Base-by-base conservation (phyloP, 345 rosid species). In the Salix viminalis region DNA sequence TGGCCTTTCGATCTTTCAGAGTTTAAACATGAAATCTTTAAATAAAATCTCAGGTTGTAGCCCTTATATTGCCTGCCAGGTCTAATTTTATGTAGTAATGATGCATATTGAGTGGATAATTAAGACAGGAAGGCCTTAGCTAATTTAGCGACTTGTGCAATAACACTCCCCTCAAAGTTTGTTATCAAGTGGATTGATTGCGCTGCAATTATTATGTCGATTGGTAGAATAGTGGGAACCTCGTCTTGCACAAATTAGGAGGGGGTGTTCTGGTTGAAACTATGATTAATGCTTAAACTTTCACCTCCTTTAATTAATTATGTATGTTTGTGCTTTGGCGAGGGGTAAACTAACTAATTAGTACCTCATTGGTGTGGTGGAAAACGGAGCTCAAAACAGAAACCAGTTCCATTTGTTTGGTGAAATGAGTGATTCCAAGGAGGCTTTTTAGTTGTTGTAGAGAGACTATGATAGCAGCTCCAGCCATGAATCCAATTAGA, bases 391-490 rank as follows among this genome's bases (percentile, higher is more conserved):
- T 82, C 80, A 96, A 64, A 65, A 96, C 99, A 78, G 96, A 93
- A 74, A 96, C 83, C 62, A 96, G 56, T 46, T 94, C 85, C 98
- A 96, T 96, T 74, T 96, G 82, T 50, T 74, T 79, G 36, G 98
- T 96, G 89, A 96, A 96, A 83, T 96, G 89, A 69, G 91, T 90
- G 75, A 96, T 96, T 77, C 99, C 99, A 21, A 93, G 98, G 46
- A 96, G 86, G 88, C 87, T 83, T 76, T 96, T 91, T 15, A 96
- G 92, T 86, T 96, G 98, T 74, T 96, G 98, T 50, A 96, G 85
- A n/a, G 98, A 90, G 24, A 96, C 99, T 62, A 96, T 91, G 65
- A 91, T 85, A 18, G 99, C 99, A 26, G 99, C 97, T 46, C 99
- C 99, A 28, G 94, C 97, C 99, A 93, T 93, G 90, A 96, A 96